Evolutionary conservation across 225 moss, liverwort and hornwort species (phyloP), one percentile per base, ranked within the genome.

Genomic region (Anthoceros angustus): DNA sequence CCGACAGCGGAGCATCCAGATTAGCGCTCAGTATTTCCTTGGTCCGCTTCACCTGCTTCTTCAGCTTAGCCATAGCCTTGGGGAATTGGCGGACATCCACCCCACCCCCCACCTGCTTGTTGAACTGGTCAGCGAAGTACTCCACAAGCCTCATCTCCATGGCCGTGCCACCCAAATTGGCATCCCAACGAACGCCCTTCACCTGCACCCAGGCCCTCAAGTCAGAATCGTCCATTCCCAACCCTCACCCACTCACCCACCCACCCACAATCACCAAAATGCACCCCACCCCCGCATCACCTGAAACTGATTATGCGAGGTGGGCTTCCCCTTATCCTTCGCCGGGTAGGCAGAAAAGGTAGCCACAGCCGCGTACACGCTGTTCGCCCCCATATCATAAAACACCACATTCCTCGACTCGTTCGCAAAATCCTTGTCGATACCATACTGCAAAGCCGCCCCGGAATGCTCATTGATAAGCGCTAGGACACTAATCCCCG

Each of bases 331-430:
- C 62, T 62, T 79, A 7, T 83, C 83, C 70, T 92, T 98, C 40
- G 84, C 80, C 24, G 77, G 63, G 64, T 92, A 98, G 39, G 98
- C 74, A 42, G 92, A 87, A 70, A 84, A 98, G 49, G 87, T 87
- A 65, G 92, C 84, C 50, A 92, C 74, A 14, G 98, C 84, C 21
- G 92, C 98, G 46, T 98, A 82, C 49, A 92, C 76, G 62, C 89
- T 98, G 50, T 82, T 92, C 48, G 98, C 91, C 26, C 98, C 98
- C 98, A 98, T 98, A 75, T 98, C 98, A 72, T 98, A 98, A 67
- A 92, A 89, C 43, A 92, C 83, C 64, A 98, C 86, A 64, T 92
- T 72, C 42, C 88, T 85, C 72, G 81, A 79, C 65, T 88, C 82
- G 18, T 79, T 89, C 68, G 79, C 70, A 71, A 98, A 98, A 74